Base-by-base conservation (phyloP, 2,329 filamentous ascomycete species). In the Fusarium nanum region DNA sequence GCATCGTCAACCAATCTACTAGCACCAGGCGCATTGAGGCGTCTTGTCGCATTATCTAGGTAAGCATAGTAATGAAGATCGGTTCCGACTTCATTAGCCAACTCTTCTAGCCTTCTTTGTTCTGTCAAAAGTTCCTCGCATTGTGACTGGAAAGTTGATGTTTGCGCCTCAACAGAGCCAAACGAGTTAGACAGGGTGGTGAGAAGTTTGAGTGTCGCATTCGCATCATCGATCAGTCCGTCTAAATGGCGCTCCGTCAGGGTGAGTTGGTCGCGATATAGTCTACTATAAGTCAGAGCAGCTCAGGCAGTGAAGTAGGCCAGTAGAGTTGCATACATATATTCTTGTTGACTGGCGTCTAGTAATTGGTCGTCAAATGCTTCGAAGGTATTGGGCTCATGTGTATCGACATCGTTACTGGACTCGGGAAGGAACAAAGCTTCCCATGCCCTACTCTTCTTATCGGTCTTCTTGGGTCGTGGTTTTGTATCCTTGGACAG, bases 41-140 rank as follows among this genome's bases (percentile, higher is more conserved):
- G 88, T 58, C 94, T 88, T 1, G 94, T 97, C 64, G 95, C 94
- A 48, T 91, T 94, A 70, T 99, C 96, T 8, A 99, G 86, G 77
- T 97, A 98, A 22, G 92, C 89, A 79, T 99, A 99, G 80, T 97
- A 98, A 76, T 94, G 91, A n/a, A 98, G 84, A 73, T 98, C 97
- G 25, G 93, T 92, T 27, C 93, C 91, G 60, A 99, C 91, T 62
- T 94, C 91, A 71, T 97, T 89, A 5, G 94, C 93, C 44, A 99
- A 86, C 70, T 86, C 87, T 67, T 93, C 90, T 42, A 98, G 86
- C 25, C 92, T 89, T 73, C 87, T 89, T 81, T 98, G 94, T 74
- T 97, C 94, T 2, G 88, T 85, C 30, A 98, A 83, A 4, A 99
- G 85, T 60, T 93, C 92, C 77, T 98, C 93, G 80, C 96, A 99